Evolutionary conservation across 2,329 filamentous ascomycete species (phyloP).

Genomic region (Ophiocordyceps australis): DNA sequence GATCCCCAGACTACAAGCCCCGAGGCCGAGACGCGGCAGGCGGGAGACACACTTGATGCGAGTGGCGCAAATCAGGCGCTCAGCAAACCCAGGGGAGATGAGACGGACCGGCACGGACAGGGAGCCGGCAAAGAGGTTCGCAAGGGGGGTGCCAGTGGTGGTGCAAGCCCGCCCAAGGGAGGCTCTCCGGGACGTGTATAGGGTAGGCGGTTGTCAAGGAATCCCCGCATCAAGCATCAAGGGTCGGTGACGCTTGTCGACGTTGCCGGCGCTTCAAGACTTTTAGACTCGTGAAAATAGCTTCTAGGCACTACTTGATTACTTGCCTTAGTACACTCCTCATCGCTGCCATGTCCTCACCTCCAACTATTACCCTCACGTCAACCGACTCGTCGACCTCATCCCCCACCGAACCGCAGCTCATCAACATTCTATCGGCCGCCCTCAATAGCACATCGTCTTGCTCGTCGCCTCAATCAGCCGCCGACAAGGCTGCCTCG

Average conservation of each 20-base stretch:
- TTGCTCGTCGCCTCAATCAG: conserved; percentile 2
- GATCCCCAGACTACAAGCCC: conserved; percentile 50
- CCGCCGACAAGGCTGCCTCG: conserved; percentile 6
- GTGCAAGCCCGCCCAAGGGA: conserved; percentile 13
- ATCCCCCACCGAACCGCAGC: conserved; percentile 1
- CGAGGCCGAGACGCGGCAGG: conserved; percentile 32
- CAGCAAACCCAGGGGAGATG: conserved; percentile 18
- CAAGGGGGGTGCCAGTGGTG: conserved; percentile 15
- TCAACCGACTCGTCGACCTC: conserved; percentile 3
- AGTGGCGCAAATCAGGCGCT: conserved; percentile 26
- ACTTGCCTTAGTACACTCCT: no score
- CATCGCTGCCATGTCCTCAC: neutral
- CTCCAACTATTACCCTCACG: no score
- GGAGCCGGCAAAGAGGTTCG: conserved; percentile 14
- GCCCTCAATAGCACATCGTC: conserved; percentile 8
- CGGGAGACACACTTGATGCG: conserved; percentile 17
- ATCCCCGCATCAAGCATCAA: no score
- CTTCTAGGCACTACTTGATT: no score
- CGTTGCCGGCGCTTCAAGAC: no score
- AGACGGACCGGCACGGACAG: conserved; percentile 14
- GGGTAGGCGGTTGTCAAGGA: no score
- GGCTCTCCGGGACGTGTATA: no score
- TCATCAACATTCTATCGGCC: conserved; percentile 8
- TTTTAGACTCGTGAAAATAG: no score
- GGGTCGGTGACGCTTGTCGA: no score